These are phyloP conservation scores for Colletotrichum magnum DNA, from an alignment of 2,329 filamentous ascomycete genomes.

Conservation along the genomic window DNA sequence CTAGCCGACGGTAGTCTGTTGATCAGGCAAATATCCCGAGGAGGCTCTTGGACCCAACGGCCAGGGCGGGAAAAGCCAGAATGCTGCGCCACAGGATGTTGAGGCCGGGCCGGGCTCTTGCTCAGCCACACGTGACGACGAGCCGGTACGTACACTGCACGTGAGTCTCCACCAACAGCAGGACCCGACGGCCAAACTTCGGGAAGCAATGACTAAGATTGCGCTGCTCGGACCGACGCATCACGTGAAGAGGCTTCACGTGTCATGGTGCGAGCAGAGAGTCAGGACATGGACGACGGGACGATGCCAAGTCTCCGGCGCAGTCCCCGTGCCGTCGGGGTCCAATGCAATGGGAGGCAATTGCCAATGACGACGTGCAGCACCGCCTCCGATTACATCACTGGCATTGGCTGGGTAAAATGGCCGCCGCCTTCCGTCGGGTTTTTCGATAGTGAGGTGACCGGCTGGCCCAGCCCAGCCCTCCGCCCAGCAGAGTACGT, in stretches of 20 bases:
- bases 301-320: constrained; percentile 24
- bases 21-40: too few species aligned
- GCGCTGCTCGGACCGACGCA: not conserved
- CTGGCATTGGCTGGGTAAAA: constrained; percentile 3
- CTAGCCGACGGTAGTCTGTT: too few species aligned
- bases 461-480: constrained; percentile 10
- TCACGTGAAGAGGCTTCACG: constrained; percentile 19
- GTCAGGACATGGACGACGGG: not conserved
- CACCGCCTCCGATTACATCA: constrained; percentile 40
- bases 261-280: not conserved
- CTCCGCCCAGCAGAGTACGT: constrained; percentile 18
- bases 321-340: constrained; percentile 30
- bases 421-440: not conserved
- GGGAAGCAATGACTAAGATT: not conserved
- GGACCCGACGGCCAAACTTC: not conserved
- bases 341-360: constrained; percentile 8
- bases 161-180: too few species aligned
- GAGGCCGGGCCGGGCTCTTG: not conserved
- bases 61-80: not conserved
- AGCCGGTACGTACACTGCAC: not conserved
- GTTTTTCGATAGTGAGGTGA: not conserved
- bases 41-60: too few species aligned
- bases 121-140: not conserved
- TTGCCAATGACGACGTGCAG: constrained; percentile 19
- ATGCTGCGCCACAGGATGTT: not conserved